phyloP scores from a whole-genome alignment of 2,329 filamentous ascomycete species.

The Rhexocercosporidium sp. region DNA sequence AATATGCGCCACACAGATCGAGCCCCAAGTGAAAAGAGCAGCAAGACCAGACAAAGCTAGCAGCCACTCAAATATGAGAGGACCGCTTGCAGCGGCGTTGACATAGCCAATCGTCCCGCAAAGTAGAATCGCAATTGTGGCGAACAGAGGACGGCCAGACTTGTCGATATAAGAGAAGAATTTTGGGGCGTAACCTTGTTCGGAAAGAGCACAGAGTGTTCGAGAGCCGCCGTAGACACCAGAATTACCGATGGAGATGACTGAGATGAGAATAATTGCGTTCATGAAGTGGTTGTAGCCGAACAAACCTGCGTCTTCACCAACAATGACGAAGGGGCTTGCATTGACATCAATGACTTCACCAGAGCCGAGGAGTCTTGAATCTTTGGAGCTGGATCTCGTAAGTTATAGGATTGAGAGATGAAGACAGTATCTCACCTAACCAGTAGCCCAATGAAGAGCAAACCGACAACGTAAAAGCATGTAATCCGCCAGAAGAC shows the following conservation, averaged over 20 bases:
- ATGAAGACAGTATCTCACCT: background rate
- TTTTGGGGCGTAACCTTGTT: constrained; percentile 80
- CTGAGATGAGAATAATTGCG: constrained; percentile 85
- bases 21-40: constrained; percentile 76
- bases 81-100: constrained; percentile 48
- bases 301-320: constrained; percentile 80
- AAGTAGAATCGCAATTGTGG: constrained; percentile 55
- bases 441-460: constrained; percentile 80
- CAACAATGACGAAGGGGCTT: constrained; percentile 92
- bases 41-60: constrained; percentile 73
- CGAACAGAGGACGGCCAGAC: constrained; percentile 72
- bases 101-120: constrained; percentile 65
- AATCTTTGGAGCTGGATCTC: constrained; percentile 64
- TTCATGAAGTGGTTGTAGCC: constrained; percentile 89
- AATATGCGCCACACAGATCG: constrained; percentile 67
- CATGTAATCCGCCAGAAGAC: constrained; percentile 92
- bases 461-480: constrained; percentile 85
- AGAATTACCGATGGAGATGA: constrained; percentile 88
- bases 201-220: constrained; percentile 85
- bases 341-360: constrained; percentile 68
- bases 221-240: constrained; percentile 89
- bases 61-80: constrained; percentile 65
- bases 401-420: background rate
- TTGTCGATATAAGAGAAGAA: constrained; percentile 82
- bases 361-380: constrained; percentile 62